Base-by-base conservation (phyloP, 2,329 filamentous ascomycete species). In the Talaromyces pinophilus region DNA sequence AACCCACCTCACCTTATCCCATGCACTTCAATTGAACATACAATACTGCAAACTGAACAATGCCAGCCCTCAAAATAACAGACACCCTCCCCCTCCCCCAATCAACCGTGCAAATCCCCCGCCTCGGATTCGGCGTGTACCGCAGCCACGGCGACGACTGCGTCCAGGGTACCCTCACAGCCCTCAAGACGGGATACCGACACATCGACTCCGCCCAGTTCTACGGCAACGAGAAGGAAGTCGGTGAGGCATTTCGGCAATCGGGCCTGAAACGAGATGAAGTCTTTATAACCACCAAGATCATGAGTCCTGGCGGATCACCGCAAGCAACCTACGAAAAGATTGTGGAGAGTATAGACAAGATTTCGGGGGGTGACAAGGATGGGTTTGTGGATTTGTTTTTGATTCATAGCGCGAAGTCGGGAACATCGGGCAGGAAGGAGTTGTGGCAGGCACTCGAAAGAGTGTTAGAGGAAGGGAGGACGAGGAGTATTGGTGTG, bases 71-170 rank as follows among this genome's bases (percentile, higher is more conserved):
- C 68, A 76, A 77, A 65, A 77, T 87, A 67, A 78, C 80, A 25
- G 82, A 85, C 67, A 78, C 79, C 25, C 74, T 87, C 46, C 75
- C 83, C 50, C 81, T 88, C 46, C 79, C 80, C 38, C 84, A 84
- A 65, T 82, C 82, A 61, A 71, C 75, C 40, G 76, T 82, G 69
- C 79, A 79, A 64, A 89, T 92, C 19, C 90, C 90, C 28, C 83
- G 82, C 33, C 83, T 92, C 10, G 90, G 90, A 13, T 91, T 92
- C 72, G 90, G 90, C 60, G 88, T 92, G 67, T 92, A 90, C 78
- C 85, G 84, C 67, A 87, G 88, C 5, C 82, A 82, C 2, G 74
- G 81, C 44, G 74, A 83, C 50, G 80, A 82, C 68, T 90, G 88
- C 75, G 80, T 83, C 10, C 74, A 82, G 40, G 88, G 89, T 1